A percentile compares a stretch with the other conserved stretches of the same genome.
Evolutionary conservation across 2,329 filamentous ascomycete species (phyloP).

Genomic region (Xylariaceae sp.): DNA sequence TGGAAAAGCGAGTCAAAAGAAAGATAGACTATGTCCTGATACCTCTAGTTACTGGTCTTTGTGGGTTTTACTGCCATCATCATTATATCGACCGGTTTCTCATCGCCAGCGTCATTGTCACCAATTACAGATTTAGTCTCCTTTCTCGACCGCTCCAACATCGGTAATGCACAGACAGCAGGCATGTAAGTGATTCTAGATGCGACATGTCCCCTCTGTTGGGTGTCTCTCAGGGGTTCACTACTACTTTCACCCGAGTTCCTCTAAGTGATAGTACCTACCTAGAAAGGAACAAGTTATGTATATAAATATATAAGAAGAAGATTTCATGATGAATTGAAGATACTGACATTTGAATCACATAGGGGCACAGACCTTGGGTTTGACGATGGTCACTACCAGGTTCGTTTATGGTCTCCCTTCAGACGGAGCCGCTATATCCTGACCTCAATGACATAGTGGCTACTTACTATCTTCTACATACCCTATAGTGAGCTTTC

Average conservation of each 20-base stretch:
- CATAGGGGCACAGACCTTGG: slow-evolving; percentile 37
- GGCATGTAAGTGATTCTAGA: slow-evolving; percentile 35
- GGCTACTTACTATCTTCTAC: slow-evolving; percentile 50
- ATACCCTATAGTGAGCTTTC: slow-evolving; percentile 44
- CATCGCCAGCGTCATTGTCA: not conserved
- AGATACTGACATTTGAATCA: not conserved
- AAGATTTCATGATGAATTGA: not conserved
- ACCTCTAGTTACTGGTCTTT: slow-evolving; percentile 37
- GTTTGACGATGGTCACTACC: slow-evolving; percentile 42
- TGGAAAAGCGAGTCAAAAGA: slow-evolving; percentile 39
- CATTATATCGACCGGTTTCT: not conserved
- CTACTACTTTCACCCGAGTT: too few species aligned
- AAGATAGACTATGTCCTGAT: slow-evolving; percentile 40
- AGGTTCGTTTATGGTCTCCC: slow-evolving; percentile 30
- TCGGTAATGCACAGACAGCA: slow-evolving; percentile 43
- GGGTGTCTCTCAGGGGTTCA: too few species aligned
- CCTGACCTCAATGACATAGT: slow-evolving; percentile 30
- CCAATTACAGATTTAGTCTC: slow-evolving; percentile 36
- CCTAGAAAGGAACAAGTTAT: too few species aligned
- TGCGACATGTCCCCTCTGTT: not conserved
- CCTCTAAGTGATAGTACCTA: too few species aligned
- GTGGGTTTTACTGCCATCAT: slow-evolving; percentile 16
- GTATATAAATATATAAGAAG: too few species aligned
- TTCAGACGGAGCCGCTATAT: not conserved
- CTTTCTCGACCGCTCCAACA: slow-evolving; percentile 45